These are phyloP conservation scores for Termitomyces sp. DNA, from an alignment of 768 basidiomycete genomes.

Conservation along the genomic window DNA sequence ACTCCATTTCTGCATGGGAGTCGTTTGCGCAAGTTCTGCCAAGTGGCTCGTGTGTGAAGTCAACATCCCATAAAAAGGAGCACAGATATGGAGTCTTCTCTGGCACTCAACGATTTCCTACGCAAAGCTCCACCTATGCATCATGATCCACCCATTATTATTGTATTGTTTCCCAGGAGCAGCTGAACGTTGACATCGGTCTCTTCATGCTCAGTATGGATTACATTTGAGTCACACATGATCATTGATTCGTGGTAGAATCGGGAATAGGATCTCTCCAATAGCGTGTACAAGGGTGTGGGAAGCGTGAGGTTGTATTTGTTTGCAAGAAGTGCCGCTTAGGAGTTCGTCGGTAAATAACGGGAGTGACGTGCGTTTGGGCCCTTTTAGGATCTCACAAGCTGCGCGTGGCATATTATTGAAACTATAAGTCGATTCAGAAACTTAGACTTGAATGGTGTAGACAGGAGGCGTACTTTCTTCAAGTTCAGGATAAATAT, in stretches of 20 bases:
- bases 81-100: too few relatives aligned
- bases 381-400: constrained; percentile 95
- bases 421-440: constrained; percentile 46
- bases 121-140: not conserved
- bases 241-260: constrained; percentile 78
- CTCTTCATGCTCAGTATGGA: constrained; percentile 66
- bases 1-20: too few relatives aligned
- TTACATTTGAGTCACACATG: constrained; percentile 89
- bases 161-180: not conserved
- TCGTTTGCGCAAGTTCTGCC: too few relatives aligned
- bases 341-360: constrained; percentile 36
- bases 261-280: constrained; percentile 75
- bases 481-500: constrained; percentile 81
- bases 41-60: too few relatives aligned
- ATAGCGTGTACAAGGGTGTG: constrained; percentile 72
- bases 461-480: constrained; percentile 43
- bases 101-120: not conserved
- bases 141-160: not conserved
- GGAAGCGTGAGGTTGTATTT: constrained; percentile 22
- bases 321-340: constrained; percentile 14
- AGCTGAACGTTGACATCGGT: constrained; percentile 77
- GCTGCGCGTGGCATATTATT: constrained; percentile 83
- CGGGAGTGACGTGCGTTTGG: constrained; percentile 83
- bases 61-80: constrained; percentile 74
- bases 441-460: not conserved